Evolutionary conservation across 768 basidiomycete genomes (phyloP).

Genomic region (Pisolithus orientalis): DNA sequence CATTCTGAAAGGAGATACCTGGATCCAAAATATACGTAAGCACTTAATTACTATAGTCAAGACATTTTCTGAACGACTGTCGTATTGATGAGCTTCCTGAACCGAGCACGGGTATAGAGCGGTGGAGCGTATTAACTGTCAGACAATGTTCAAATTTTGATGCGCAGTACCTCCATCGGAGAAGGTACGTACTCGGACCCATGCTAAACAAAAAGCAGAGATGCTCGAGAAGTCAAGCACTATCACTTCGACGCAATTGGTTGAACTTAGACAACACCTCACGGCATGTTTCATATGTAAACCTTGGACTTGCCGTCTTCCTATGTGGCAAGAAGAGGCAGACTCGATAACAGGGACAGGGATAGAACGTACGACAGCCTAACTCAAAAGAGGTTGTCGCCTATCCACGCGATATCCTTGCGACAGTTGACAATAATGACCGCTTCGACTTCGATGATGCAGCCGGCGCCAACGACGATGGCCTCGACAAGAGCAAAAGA

Average conservation of each 20-base stretch:
- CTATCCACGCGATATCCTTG: constrained; percentile 88
- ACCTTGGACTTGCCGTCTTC: constrained; percentile 78
- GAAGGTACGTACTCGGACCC: too few relatives aligned
- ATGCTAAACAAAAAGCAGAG: too few relatives aligned
- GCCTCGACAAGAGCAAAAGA: constrained; percentile 86
- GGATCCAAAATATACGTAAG: too few relatives aligned
- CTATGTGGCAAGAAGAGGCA: constrained; percentile 31
- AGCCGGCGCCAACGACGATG: constrained; percentile 81
- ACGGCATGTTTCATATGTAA: constrained; percentile 78
- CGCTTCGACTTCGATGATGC: constrained; percentile 81
- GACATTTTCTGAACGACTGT: too few relatives aligned
- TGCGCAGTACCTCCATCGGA: too few relatives aligned
- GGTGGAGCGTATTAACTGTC: too few relatives aligned
- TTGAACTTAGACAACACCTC: constrained; percentile 93
- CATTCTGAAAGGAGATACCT: too few relatives aligned
- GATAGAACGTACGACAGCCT: constrained; percentile 66
- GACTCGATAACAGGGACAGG: not conserved
- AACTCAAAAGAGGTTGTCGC: constrained; percentile 92
- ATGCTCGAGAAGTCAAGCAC: constrained; percentile 28
- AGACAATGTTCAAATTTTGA: too few relatives aligned
- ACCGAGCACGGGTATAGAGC: too few relatives aligned
- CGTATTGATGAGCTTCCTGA: too few relatives aligned
- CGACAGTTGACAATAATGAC: constrained; percentile 87
- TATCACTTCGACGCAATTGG: constrained; percentile 57
- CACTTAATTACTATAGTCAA: too few relatives aligned